Conservation (phyloP, 108 stramenopile species). For the Mediolabrus comicus region DNA sequence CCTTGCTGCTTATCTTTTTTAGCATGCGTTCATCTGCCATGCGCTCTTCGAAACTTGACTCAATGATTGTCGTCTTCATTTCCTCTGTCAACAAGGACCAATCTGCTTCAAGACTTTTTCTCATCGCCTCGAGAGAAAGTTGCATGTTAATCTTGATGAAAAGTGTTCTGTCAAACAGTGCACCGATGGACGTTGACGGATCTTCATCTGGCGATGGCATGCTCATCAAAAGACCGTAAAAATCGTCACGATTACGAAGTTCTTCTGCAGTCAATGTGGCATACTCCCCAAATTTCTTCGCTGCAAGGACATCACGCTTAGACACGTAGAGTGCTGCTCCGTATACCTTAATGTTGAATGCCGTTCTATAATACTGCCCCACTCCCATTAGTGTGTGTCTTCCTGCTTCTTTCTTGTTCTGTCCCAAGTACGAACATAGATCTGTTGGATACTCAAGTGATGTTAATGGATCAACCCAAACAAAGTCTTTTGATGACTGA, state of each 20-base stretch:
- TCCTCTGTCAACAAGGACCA: slow-evolving; percentile 83
- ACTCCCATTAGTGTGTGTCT: slow-evolving; percentile 85
- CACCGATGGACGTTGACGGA: slow-evolving; percentile 36
- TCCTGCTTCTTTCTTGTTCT: slow-evolving; percentile 69
- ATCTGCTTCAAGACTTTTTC: slow-evolving; percentile 76
- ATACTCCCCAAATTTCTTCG: slow-evolving; percentile 61
- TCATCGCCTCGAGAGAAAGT: slow-evolving; percentile 79
- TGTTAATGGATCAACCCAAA: slow-evolving; percentile 74
- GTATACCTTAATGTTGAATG: slow-evolving; percentile 86
- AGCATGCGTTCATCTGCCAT: slow-evolving; percentile 68
- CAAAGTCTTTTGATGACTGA: slow-evolving; percentile 62
- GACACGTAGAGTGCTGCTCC: slow-evolving; percentile 83
- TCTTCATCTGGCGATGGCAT: slow-evolving; percentile 53
- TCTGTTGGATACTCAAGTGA: slow-evolving; percentile 75
- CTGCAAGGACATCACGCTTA: slow-evolving; percentile 77
- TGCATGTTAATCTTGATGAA: slow-evolving; percentile 90
- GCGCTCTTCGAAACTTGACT: slow-evolving; percentile 76
- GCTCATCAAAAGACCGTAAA: slow-evolving; percentile 64
- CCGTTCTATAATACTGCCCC: slow-evolving; percentile 76
- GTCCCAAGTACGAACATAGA: slow-evolving; percentile 67
- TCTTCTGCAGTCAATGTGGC: slow-evolving; percentile 67
- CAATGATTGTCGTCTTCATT: slow-evolving; percentile 68
- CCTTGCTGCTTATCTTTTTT: slow-evolving; percentile 55
- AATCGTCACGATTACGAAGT: slow-evolving; percentile 63
- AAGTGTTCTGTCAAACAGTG: slow-evolving; percentile 74